Percentiles rank a stretch among this genome's conserved stretches.
Evolutionary conservation across 2,329 filamentous ascomycete species (phyloP).

Genomic region (Podosphaera fusca): DNA sequence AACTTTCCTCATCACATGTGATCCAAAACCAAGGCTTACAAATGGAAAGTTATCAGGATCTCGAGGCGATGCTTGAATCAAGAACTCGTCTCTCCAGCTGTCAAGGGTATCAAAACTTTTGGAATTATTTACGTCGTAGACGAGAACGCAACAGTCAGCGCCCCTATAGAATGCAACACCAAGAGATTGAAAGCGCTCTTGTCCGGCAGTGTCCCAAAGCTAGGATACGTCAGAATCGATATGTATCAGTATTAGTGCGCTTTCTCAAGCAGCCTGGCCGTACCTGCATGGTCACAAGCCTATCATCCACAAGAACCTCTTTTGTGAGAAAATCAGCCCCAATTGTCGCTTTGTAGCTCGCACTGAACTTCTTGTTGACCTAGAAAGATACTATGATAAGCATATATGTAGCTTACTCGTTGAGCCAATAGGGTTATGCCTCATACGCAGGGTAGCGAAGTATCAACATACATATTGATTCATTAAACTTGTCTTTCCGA

Average conservation of each 20-base stretch:
- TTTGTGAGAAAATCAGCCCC: constrained; percentile 96
- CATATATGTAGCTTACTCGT: no score
- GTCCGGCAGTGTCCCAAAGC: constrained; percentile 95
- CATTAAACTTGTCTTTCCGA: constrained; percentile 99
- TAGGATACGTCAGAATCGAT: constrained; percentile 23
- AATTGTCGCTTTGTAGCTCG: constrained; percentile 98
- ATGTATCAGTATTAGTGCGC: not conserved
- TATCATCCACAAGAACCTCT: constrained; percentile 90
- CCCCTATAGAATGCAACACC: constrained; percentile 95
- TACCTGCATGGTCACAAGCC: constrained; percentile 96
- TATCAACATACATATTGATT: constrained; percentile 85
- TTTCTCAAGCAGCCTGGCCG: constrained; percentile 4
- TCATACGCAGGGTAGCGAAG: not conserved
- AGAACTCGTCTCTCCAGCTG: constrained; percentile 94
- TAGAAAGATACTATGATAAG: constrained; percentile 19
- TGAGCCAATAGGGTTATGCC: not conserved
- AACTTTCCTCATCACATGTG: not conserved
- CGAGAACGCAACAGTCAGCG: constrained; percentile 91
- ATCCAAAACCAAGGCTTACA: constrained; percentile 29
- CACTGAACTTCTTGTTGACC: constrained; percentile 99
- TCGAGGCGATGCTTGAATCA: constrained; percentile 89
- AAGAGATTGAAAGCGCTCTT: constrained; percentile 92
- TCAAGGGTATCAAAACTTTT: constrained; percentile 98
- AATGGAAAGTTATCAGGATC: constrained; percentile 97
- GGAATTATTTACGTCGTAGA: constrained; percentile 96